Evolutionary conservation across 2,329 filamentous ascomycete species (phyloP).

Genomic region (Colletotrichum camelliae): DNA sequence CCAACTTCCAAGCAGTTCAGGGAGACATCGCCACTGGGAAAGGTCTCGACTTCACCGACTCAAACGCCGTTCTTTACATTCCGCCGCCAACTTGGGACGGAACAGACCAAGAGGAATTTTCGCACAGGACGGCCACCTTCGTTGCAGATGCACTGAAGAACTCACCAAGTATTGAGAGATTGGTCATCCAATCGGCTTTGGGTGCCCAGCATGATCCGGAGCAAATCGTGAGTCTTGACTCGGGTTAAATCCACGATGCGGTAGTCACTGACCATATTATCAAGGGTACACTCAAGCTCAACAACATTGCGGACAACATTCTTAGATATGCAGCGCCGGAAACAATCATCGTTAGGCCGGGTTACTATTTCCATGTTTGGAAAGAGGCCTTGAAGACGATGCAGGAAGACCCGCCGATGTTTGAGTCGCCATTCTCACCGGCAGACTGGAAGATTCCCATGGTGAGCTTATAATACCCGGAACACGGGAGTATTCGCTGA

Average conservation of each 20-base stretch:
- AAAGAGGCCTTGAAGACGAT: conserved; percentile 10
- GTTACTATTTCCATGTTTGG: conserved; percentile 25
- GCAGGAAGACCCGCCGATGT: conserved; percentile 23
- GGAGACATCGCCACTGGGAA: conserved; percentile 31
- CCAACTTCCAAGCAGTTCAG: conserved; percentile 31
- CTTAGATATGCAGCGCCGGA: conserved; percentile 23
- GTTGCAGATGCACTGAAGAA: conserved; percentile 26
- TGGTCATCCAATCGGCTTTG: conserved; percentile 33
- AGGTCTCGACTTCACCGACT: conserved; percentile 31
- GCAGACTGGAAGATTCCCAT: conserved; percentile 32
- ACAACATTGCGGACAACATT: conserved; percentile 25
- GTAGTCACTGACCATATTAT: not conserved
- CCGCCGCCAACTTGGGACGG: conserved; percentile 34
- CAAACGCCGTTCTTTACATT: conserved; percentile 36
- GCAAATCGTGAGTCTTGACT: conserved; percentile 26
- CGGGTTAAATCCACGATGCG: not conserved
- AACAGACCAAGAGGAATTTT: conserved; percentile 28
- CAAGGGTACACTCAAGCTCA: conserved; percentile 29
- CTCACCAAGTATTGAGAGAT: conserved; percentile 7
- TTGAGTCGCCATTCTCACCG: conserved; percentile 33
- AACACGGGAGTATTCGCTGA: not conserved
- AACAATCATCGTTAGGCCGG: conserved; percentile 23
- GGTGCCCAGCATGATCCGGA: conserved; percentile 32
- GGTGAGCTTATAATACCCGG: conserved; percentile 19
- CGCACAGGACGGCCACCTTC: conserved; percentile 26